Percentiles rank a stretch among this genome's conserved stretches.
Conservation (phyloP, 1,139 yeast genomes). For the Pichia sp. region DNA sequence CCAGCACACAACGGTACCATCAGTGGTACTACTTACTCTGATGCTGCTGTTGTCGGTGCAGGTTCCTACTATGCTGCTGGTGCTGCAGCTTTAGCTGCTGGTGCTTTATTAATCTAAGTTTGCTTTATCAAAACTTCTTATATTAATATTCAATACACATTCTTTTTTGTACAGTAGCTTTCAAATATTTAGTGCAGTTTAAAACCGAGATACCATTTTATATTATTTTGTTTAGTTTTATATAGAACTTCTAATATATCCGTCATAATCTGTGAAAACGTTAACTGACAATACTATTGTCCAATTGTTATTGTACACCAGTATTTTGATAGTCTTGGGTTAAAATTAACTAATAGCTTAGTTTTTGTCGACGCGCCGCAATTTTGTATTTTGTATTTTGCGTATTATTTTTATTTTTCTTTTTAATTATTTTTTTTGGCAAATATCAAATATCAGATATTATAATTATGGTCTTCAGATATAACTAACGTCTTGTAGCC, state of each 20-base stretch:
- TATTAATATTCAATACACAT: not conserved
- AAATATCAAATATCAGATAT: no score
- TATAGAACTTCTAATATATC: not conserved
- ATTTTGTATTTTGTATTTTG: no score
- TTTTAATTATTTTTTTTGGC: not conserved
- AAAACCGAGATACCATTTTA: not conserved
- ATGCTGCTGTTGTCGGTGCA: slow-evolving; percentile 18
- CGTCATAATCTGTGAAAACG: not conserved
- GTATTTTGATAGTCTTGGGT: no score
- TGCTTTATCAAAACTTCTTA: no score
- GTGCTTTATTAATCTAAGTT: slow-evolving; percentile 23
- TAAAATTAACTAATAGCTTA: no score
- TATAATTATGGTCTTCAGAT: no score
- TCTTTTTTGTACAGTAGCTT: not conserved
- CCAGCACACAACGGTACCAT: slow-evolving; percentile 14
- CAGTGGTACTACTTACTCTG: slow-evolving; percentile 17
- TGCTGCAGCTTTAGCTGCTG: slow-evolving; percentile 25
- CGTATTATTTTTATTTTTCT: not conserved
- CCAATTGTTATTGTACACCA: no score
- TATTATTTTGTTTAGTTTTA: not conserved
- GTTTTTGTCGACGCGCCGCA: not conserved
- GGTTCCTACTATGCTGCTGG: slow-evolving; percentile 24
- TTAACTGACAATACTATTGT: not conserved
- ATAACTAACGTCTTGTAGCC: no score
- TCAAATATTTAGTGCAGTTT: not conserved